A percentile compares a stretch with the other conserved stretches of the same genome.
phyloP scores from a whole-genome alignment of 2,329 filamentous ascomycete genomes.

The Ampelomyces quisqualis region DNA sequence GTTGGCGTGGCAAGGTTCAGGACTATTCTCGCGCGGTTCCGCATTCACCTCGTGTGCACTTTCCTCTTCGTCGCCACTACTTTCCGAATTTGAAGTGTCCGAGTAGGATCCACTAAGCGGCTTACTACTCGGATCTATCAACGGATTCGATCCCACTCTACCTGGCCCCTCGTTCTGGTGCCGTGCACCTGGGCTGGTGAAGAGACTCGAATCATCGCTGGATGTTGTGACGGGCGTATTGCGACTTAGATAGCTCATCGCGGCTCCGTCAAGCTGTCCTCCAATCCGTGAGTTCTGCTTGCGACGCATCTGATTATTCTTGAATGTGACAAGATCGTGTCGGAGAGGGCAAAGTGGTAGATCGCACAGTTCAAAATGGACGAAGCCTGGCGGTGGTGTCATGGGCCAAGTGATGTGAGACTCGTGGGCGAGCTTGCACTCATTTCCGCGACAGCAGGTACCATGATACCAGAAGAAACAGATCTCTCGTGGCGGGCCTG shows the following conservation, averaged over 20 bases:
- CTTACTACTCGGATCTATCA: conserved; percentile 1
- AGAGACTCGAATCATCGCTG: neutral
- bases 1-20: neutral
- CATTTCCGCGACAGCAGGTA: conserved; percentile 11
- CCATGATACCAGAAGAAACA: conserved; percentile 36
- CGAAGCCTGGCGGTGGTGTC: conserved; percentile 15
- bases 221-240: neutral
- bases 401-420: conserved; percentile 26
- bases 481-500: conserved; percentile 20
- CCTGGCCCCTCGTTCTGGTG: neutral
- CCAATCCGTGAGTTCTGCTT: neutral
- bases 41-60: neutral
- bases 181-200: neutral
- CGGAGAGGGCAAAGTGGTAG: conserved; percentile 24
- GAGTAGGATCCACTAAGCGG: neutral
- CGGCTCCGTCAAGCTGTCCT: conserved; percentile 13
- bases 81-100: neutral
- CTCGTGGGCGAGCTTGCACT: conserved; percentile 18
- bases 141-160: neutral
- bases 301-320: neutral
- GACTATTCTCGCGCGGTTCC: neutral
- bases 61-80: neutral
- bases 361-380: conserved; percentile 18
- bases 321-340: conserved; percentile 9
- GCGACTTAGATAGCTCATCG: conserved; percentile 6